Evolutionary conservation across 1,284 basidiomycete genomes (phyloP).

Genomic region (Mycena citricolor): DNA sequence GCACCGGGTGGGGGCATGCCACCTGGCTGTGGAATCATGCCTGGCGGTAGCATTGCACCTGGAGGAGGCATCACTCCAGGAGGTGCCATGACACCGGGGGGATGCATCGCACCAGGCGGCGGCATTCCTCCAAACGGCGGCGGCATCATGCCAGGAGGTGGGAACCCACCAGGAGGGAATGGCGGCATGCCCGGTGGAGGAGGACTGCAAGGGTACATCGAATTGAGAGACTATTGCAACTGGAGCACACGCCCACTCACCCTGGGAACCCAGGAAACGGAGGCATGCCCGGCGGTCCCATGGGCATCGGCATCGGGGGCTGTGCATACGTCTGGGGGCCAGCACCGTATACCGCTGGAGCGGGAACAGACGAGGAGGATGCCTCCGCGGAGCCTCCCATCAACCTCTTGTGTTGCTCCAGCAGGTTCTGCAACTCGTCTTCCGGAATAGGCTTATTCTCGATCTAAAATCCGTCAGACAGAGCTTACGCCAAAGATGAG

Average conservation of each 20-base stretch:
- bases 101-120: constrained; percentile 28
- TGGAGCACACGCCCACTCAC: too few relatives aligned
- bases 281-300: constrained; percentile 29
- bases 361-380: constrained; percentile 38
- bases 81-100: constrained; percentile 27
- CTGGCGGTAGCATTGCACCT: constrained; percentile 18
- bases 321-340: constrained; percentile 64
- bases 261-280: constrained; percentile 34
- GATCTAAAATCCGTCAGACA: constrained; percentile 29
- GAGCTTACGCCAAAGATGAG: background rate
- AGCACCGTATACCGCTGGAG: constrained; percentile 65
- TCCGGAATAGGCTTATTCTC: constrained; percentile 82
- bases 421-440: constrained; percentile 81
- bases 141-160: too few relatives aligned
- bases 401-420: constrained; percentile 88
- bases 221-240: too few relatives aligned
- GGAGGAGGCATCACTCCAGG: constrained; percentile 26
- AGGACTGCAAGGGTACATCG: constrained; percentile 32
- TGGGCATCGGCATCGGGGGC: constrained; percentile 46
- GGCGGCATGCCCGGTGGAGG: constrained; percentile 43
- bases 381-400: constrained; percentile 71
- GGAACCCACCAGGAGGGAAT: constrained; percentile 1
- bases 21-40: constrained; percentile 27
- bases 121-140: too few relatives aligned
- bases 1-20: constrained; percentile 29